Base-by-base conservation (phyloP, 2,329 filamentous ascomycete species). In the Penicillium thymicola region DNA sequence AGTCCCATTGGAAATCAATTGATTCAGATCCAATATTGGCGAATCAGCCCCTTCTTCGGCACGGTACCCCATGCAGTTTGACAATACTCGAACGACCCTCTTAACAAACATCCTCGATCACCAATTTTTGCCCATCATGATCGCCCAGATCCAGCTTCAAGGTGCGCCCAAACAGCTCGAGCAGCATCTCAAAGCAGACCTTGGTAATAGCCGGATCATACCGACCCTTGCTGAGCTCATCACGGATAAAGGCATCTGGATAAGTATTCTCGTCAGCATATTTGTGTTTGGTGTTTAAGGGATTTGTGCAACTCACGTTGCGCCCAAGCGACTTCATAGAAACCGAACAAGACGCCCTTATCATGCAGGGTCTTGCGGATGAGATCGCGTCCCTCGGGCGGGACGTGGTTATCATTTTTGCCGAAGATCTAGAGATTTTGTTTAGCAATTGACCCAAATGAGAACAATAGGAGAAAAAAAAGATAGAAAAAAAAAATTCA, bases 291-390 rank as follows among this genome's bases (percentile, higher is more conserved):
- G n/a, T 5, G 16, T 18, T 10, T 10, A n/a, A 40, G 11, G 14
- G 18, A 34, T 30, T 38, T n/a, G 23, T 32, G 14, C 28, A 51
- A 79, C 81, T 68, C 72, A 85, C 82, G 92, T 75, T 96, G 92
- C 4, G 92, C 92, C 85, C 90, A 93, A n/a, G 90, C 89, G 62
- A 89, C 86, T 77, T 97, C 92, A 75, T 94, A 91, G 72, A 90
- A 96, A 69, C 85, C 88, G 68, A 93, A 92, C 10, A 82, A 80
- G 5, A 88, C 82, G 10, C 88, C 88, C 6, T 86, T 85, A 23
- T 90, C 90, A 66, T 92, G 86, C 66, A 96, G 79, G 59, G 90
- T 92, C 72, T 85, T 85, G 57, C 92, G 85, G 72, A 96, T 94
- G 63, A 95, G 75, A 74, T 96, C 91, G 18, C 92, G 82, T 2